Conservation (phyloP, 768 basidiomycete species). For the Pleurotus pulmonarius region DNA sequence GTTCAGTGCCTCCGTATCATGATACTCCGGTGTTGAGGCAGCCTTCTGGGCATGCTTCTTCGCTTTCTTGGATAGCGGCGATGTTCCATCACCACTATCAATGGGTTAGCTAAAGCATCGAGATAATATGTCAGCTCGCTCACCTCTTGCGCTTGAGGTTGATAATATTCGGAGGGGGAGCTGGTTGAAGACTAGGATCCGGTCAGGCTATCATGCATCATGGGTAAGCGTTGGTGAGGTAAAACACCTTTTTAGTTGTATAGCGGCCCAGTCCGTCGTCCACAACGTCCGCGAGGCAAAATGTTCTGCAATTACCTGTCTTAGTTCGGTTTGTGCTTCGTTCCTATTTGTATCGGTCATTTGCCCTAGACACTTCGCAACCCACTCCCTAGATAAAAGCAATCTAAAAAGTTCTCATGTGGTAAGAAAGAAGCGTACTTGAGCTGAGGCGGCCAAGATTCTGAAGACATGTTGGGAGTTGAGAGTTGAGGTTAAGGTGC, state of each 20-base stretch:
- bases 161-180: slow-evolving; percentile 48
- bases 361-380: slow-evolving; percentile 87
- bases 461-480: slow-evolving; percentile 54
- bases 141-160: slow-evolving; percentile 72
- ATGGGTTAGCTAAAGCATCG: background rate
- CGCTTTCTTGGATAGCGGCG: slow-evolving; percentile 44
- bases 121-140: slow-evolving; percentile 13
- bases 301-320: slow-evolving; percentile 94
- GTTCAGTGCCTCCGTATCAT: slow-evolving; percentile 67
- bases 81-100: slow-evolving; percentile 32
- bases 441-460: slow-evolving; percentile 77
- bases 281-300: slow-evolving; percentile 80
- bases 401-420: slow-evolving; percentile 10
- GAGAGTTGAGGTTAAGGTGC: background rate
- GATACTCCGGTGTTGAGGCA: slow-evolving; percentile 39
- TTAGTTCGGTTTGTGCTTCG: slow-evolving; percentile 91
- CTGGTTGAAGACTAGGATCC: slow-evolving; percentile 51
- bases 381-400: slow-evolving; percentile 72
- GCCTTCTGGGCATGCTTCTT: slow-evolving; percentile 47
- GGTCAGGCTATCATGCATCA: background rate
- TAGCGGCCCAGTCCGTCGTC: slow-evolving; percentile 91
- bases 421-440: slow-evolving; percentile 44
- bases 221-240: slow-evolving; percentile 16
- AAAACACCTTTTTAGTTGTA: slow-evolving; percentile 80
- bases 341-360: slow-evolving; percentile 84